These are phyloP conservation scores for Pisolithus sp. DNA, from an alignment of 768 basidiomycete species.

Conservation along the genomic window DNA sequence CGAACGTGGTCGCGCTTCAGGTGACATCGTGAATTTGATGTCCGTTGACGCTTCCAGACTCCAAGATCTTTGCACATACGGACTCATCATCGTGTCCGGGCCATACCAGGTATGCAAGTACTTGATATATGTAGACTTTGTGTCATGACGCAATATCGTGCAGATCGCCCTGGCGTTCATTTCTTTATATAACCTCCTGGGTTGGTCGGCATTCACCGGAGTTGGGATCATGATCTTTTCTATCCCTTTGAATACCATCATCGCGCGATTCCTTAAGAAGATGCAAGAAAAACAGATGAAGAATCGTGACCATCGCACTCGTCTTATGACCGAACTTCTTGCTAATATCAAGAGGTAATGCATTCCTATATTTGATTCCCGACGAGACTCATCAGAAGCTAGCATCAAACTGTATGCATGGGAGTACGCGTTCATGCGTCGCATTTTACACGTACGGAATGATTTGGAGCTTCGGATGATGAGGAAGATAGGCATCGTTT, in stretches of 20 bases:
- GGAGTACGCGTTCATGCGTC: constrained; percentile 85
- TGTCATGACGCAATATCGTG: neutral
- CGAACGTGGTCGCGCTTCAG: constrained; percentile 72
- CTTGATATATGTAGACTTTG: neutral
- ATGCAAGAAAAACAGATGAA: constrained; percentile 93
- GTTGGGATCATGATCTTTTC: constrained; percentile 85
- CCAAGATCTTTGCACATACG: constrained; percentile 78
- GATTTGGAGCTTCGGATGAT: constrained; percentile 78
- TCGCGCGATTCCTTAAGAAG: constrained; percentile 62
- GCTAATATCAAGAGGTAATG: constrained; percentile 78
- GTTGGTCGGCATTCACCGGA: constrained; percentile 88
- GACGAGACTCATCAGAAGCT: neutral
- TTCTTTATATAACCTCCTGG: constrained; percentile 83
- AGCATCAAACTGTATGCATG: constrained; percentile 92
- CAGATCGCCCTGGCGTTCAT: constrained; percentile 85
- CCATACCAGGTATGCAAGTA: constrained; percentile 60
- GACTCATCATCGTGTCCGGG: constrained; percentile 78
- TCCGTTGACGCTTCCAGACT: constrained; percentile 76
- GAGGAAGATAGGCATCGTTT: constrained; percentile 71
- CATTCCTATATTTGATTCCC: neutral
- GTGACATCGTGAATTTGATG: constrained; percentile 94
- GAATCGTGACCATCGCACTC: constrained; percentile 76
- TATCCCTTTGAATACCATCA: constrained; percentile 65
- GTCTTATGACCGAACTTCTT: constrained; percentile 90
- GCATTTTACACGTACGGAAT: constrained; percentile 75